Evolutionary conservation across 202 grass and related monocot genomes (phyloP).

Genomic region (Setaria viridis): DNA sequence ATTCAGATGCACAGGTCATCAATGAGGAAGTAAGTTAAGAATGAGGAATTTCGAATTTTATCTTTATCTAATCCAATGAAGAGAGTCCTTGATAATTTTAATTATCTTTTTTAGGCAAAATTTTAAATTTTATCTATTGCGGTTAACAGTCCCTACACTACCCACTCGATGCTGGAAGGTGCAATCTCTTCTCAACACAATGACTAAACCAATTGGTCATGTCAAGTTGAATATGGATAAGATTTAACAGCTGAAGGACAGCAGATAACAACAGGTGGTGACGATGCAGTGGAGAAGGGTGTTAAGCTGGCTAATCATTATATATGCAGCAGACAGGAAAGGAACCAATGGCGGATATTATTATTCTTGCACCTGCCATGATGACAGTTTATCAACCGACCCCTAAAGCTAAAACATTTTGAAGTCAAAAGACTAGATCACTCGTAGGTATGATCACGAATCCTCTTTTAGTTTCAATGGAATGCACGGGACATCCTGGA

Average conservation of each 20-base stretch:
- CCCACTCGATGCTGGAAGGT: neutral
- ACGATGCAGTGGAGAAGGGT: conserved; percentile 43
- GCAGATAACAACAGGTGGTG: conserved; percentile 49
- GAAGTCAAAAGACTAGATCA: conserved; percentile 56
- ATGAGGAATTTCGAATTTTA: neutral
- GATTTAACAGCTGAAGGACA: conserved; percentile 40
- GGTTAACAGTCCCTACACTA: neutral
- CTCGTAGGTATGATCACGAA: conserved; percentile 36
- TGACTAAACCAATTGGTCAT: conserved; percentile 24
- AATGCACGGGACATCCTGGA: conserved; percentile 43
- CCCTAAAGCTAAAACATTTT: conserved; percentile 45
- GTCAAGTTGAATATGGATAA: conserved; percentile 49
- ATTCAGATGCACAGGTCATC: conserved; percentile 17
- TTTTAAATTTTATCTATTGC: neutral
- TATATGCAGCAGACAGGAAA: conserved; percentile 48
- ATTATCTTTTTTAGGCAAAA: neutral
- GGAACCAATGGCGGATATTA: conserved; percentile 32
- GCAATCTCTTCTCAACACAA: conserved; percentile 31
- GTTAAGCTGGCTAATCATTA: conserved; percentile 57
- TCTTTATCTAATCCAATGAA: neutral
- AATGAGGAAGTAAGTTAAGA: neutral
- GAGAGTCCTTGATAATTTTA: neutral
- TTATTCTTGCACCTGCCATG: conserved; percentile 46
- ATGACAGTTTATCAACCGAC: conserved; percentile 58
- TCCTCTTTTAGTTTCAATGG: conserved; percentile 40